Evolutionary conservation across 169 alveolate genomes (phyloP), one percentile per base, ranked within the genome.

Genomic region (Eimeria acervulina): DNA sequence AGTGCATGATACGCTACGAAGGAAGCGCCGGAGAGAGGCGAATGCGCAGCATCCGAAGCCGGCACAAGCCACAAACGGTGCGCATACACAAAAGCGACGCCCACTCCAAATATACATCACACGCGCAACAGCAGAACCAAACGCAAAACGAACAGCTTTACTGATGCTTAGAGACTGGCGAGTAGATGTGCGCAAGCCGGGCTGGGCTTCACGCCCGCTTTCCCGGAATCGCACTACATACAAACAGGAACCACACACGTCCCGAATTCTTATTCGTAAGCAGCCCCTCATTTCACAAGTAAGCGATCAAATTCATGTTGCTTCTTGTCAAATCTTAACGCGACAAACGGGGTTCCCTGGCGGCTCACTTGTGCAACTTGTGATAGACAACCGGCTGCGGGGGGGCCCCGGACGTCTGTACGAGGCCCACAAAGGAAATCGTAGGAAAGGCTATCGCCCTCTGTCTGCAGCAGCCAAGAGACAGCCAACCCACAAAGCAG

Each of bases 401-500:
- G 87, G 36, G 95, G 42, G 19, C 87, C 87, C 52, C 85, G 68
- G 38, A 72, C 95, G 55, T 89, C 85, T 38, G 68, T 38, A 13
- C 85, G 84, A 3, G 93, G 93, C n/a, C 93, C 93, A 52, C 93
- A 87, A 19, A 72, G 76, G 36, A 93, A 74, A 61, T 93, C 96
- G 74, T 93, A 93, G 15, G 96, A 78, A 33, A 63, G 85, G 44
- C 89, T 76, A 23, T 93, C 96, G n/a, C 93, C 93, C n/a, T 93
- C 96, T 59, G 92, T 33, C 95, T 92, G 95, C 55, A 80, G 42
- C 63, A n/a, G 28, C 26, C 51, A 40, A 15, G n/a, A 42, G 42
- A 42, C 6, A 6, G n/a, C 17, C 12, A 12, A 40, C 23, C 63
- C 17, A 33, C 38, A 76, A 4, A 10, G 40, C 59, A 23, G 15